Conservation (phyloP, 2,329 filamentous ascomycete species). For the Colletotrichum noveboracense region DNA sequence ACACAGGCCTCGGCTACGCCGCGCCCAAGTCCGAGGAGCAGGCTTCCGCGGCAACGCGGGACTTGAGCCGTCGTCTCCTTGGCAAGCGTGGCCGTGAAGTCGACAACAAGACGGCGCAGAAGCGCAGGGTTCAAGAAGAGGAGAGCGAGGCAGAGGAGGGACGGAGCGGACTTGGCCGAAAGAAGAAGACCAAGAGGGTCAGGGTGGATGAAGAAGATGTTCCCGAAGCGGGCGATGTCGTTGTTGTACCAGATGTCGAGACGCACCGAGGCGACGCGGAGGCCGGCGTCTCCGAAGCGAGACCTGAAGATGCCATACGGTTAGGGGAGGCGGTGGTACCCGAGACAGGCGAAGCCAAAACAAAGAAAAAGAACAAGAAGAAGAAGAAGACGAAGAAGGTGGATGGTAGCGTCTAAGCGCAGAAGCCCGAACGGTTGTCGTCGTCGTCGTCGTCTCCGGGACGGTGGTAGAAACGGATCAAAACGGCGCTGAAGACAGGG, state of each 20-base stretch:
- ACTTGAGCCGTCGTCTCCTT: conserved; percentile 35
- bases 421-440: neutral
- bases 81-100: conserved; percentile 22
- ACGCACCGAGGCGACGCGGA: neutral
- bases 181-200: conserved; percentile 33
- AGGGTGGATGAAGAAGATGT: conserved; percentile 20
- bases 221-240: neutral
- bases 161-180: conserved; percentile 41
- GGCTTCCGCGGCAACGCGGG: conserved; percentile 28
- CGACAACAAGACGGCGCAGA: conserved; percentile 6
- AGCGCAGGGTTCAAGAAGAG: conserved; percentile 16
- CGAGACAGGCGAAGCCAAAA: conserved; percentile 19
- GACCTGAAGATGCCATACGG: neutral
- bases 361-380: conserved; percentile 30
- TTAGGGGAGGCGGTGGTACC: neutral
- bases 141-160: conserved; percentile 40
- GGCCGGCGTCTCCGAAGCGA: neutral
- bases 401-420: neutral
- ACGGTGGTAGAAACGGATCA: neutral
- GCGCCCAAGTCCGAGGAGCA: conserved; percentile 27
- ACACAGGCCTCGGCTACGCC: conserved; percentile 48
- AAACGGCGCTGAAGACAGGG: neutral
- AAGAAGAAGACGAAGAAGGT: conserved; percentile 18
- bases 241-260: neutral
- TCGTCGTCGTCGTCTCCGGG: neutral